These are phyloP conservation scores for Lasiodiplodia sp. DNA, from an alignment of 2,329 filamentous ascomycete genomes.

Conservation along the genomic window DNA sequence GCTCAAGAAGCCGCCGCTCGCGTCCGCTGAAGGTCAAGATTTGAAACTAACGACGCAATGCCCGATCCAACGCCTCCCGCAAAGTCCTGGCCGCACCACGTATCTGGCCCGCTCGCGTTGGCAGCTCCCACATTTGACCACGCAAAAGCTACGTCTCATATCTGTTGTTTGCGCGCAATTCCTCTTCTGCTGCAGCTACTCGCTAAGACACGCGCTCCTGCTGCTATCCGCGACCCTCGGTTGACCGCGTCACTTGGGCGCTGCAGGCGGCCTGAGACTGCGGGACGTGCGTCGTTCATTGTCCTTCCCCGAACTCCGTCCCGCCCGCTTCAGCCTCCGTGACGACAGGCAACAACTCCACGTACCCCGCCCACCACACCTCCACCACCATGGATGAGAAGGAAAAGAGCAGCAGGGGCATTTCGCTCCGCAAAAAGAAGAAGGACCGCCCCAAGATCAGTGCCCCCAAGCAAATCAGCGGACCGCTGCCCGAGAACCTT, in stretches of 20 bases:
- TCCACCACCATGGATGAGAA: slow-evolving; percentile 40
- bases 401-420: slow-evolving; percentile 57
- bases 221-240: neutral
- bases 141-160: neutral
- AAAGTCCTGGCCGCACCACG: slow-evolving; percentile 23
- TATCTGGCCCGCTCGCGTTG: neutral
- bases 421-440: slow-evolving; percentile 70
- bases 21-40: slow-evolving; percentile 19
- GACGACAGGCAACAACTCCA: slow-evolving; percentile 2
- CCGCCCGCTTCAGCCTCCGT: slow-evolving; percentile 27
- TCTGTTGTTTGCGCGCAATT: too few species aligned
- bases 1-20: slow-evolving; percentile 14
- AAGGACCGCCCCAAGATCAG: slow-evolving; percentile 64
- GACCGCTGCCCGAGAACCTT: slow-evolving; percentile 39
- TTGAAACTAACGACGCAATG: slow-evolving; percentile 27
- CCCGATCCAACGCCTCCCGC: slow-evolving; percentile 1
- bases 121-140: neutral
- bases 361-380: slow-evolving; percentile 4
- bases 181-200: neutral
- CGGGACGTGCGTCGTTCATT: slow-evolving; percentile 20
- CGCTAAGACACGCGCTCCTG: neutral
- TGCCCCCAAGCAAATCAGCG: slow-evolving; percentile 64
- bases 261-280: slow-evolving; percentile 2
- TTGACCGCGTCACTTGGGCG: slow-evolving; percentile 1
- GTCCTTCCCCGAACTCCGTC: slow-evolving; percentile 26